Base-by-base conservation (phyloP, 306 rosid genomes). In the Sechiopsis laciniata region DNA sequence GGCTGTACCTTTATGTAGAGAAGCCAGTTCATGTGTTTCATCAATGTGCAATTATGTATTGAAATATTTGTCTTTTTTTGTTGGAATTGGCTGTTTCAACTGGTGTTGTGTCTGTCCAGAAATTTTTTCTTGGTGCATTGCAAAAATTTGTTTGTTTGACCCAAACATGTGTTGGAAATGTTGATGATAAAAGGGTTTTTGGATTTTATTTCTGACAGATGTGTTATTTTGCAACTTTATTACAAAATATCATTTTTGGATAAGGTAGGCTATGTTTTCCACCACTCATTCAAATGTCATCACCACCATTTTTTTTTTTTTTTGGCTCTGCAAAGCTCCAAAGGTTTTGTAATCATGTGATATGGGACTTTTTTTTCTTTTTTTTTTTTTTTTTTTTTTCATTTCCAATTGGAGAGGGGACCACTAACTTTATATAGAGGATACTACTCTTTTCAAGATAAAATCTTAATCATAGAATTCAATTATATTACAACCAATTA, bases 181-280 rank as follows among this genome's bases (percentile, higher is more conserved):
- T 6, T 12, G 73, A 21, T 46, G 2, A 19, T 67, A 46, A 42
- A 45, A 45, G n/a, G 35, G 24, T 7, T 14, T 40, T 69, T 69
- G 73, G 57, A 69, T 50, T 50, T 69, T 50, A 52, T 21, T 14
- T 14, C 6, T 21, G 21, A 45, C 72, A 66, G 9, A 2, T 66
- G 17, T 66, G 24, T 65, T 65, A 65, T 65, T 20, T 55, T 19
- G 12, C 72, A 66, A 12, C 72, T 66, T 66, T 66, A 66, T 66
- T 45, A 19, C 48, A 3, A 6, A 42, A 66, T 66, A 42, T 66
- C 72, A 10, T 20, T 45, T 66, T 20, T 45, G 17, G 72, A 45
- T 66, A 45, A 66, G 72, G 35, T 66, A 66, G 37, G 37, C 72
- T 45, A 7, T 20, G n/a, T 12, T 66, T 66, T 66, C 55, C 72